Conservation (phyloP, 176 grass and related monocot genomes). For the Bothriochloa decipiens region DNA sequence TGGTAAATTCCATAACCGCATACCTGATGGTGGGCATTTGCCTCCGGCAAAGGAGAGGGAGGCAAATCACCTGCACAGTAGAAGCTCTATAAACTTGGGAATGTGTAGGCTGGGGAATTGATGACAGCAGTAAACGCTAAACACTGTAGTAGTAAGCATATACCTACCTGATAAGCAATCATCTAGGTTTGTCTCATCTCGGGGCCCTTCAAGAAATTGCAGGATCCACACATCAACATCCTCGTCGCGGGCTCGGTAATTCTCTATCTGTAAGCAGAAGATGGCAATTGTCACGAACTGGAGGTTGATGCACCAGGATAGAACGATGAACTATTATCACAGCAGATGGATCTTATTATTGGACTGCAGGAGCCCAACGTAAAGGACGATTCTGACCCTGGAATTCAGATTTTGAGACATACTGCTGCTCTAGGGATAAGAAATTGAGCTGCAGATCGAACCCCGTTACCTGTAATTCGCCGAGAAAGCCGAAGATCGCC, state of each 20-base stretch:
- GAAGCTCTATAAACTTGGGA: background rate
- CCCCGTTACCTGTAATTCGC: too few relatives aligned
- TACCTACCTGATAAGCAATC: slow-evolving; percentile 14
- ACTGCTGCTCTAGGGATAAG: too few relatives aligned
- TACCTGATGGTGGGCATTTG: background rate
- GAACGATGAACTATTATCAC: too few relatives aligned
- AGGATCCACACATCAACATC: background rate
- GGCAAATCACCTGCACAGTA: background rate
- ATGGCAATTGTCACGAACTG: too few relatives aligned
- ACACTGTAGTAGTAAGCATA: background rate
- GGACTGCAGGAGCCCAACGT: too few relatives aligned
- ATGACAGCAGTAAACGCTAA: background rate
- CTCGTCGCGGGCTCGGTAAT: background rate
- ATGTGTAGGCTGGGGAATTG: background rate
- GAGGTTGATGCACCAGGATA: too few relatives aligned
- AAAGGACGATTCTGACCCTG: too few relatives aligned
- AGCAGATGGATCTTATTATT: too few relatives aligned
- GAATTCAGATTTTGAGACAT: too few relatives aligned
- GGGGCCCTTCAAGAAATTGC: background rate
- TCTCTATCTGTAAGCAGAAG: background rate
- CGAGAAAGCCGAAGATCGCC: too few relatives aligned
- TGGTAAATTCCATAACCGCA: background rate
- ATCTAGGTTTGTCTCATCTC: background rate
- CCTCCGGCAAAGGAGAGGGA: background rate
- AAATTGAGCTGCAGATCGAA: too few relatives aligned